Base-by-base conservation (phyloP, 352 stramenopile genomes). In the Pythium phragmiticola region DNA sequence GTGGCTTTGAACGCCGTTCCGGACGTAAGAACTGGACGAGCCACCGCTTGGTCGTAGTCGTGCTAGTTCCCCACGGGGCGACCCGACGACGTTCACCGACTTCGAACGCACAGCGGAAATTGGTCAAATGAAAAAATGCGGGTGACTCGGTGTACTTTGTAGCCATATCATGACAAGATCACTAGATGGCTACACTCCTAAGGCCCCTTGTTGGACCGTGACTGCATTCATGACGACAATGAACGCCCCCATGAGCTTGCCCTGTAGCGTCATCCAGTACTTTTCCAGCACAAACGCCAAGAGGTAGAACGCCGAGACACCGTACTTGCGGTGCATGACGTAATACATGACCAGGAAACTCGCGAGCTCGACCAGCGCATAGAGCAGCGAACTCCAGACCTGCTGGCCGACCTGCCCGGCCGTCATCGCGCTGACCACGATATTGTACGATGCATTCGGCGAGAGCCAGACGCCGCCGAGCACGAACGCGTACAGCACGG, bases 191-290 rank as follows among this genome's bases (percentile, higher is more conserved):
- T 42, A 17, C 37, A 42, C 9, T 42, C 37, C 37, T 2, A 12
- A 30, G 26, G 26, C 26, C 17, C 57, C 56, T n/a, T 66, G 51
- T 26, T 70, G 57, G 8, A 65, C 43, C 0, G 46, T 63, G 5
- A 42, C 39, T 14, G 52, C 33, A 21, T 65, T 60, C 26, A 58
- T 26, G 3, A 47, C 46, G 9, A 66, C 37, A 14, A 66, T 63
- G 51, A 71, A 66, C 34, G 39, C 21, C 7, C 58, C 60, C 0
- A 82, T 39, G 1, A 77, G 61, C 60, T 80, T 84, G 51, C 55
- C 69, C 57, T 84, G 74, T 3, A 68, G 43, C 16, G 66, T 58
- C 21, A 69, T 51, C 65, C 68, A 79, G 64, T 80, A 74, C 12
- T 63, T 60, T 37, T 73, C 64, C 26, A 82, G 30, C 21, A 74